Base-by-base conservation (phyloP, 176 grass and related monocot species). In the Themeda triandra region DNA sequence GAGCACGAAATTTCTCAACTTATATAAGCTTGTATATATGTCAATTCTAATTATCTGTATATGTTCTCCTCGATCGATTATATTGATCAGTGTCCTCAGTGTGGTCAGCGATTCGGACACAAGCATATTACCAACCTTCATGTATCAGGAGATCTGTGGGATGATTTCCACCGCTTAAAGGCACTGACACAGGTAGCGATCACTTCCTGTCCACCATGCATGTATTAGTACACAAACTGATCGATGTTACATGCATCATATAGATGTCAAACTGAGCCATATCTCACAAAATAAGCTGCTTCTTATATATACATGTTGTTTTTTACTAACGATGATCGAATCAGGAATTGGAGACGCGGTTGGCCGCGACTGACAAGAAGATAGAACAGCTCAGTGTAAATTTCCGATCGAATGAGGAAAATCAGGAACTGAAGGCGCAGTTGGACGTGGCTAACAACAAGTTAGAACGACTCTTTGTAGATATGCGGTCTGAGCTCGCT, bases 51-150 rank as follows among this genome's bases (percentile, higher is more conserved):
- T 21, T 21, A 44, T 13, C 10, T 8, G 10, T 9, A 19, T 31
- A 19, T 56, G 21, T 56, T 56, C 8, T 58, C 21, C 6, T 58
- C 21, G 54, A 19, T 53, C 2, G n/a, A n/a, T n/a, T n/a, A n/a
- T n/a, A n/a, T n/a, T n/a, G 48, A 35, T 30, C 48, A 76, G 73
- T 58, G 73, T 49, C 49, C 73, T 23, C 49, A 76, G 48, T 58
- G 73, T 14, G 0, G 49, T 58, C 5, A 10, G 32, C 31, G 2
- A 24, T 76, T 76, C 36, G 12, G 32, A 25, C 19, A 14, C 49
- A 59, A 76, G 31, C 53, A 76, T n/a, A 76, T 76, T 59, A 36
- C 32, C 23, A 37, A 76, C 30, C 49, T 76, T 21, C 36, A 76
- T 37, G 74, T 32, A 59, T 32, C 49, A 37, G 32, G 49, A 59